Evolutionary conservation across 2,329 filamentous ascomycete genomes (phyloP), one percentile per base, ranked within the genome.

Genomic region (Fusarium udum): DNA sequence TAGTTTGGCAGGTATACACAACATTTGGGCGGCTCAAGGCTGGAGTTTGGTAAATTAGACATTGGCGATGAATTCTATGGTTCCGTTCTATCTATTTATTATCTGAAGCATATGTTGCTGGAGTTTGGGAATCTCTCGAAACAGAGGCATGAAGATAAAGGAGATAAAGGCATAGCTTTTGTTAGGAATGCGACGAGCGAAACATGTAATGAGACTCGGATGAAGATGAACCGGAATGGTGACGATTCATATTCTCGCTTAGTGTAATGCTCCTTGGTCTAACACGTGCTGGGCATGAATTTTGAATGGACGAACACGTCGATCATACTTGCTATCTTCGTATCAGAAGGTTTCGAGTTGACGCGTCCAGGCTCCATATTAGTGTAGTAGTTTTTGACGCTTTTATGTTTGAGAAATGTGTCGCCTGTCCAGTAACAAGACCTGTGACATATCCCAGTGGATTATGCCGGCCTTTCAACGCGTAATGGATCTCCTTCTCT

Each of bases 141-240:
- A 73, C 58, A 31, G 45, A 34, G 55, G 31, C 34, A 32, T n/a
- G 31, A 51, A 60, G 67, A 67, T 31, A 39, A 42, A 16, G 43
- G 32, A 60, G 67, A 67, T 31, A 39, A 42, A 16, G 43, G 32
- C 31, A 43, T 51, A n/a, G n/a, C n/a, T 49, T 28, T 32, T 40
- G 39, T 45, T 20, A 45, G 39, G 43, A 59, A 71, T 63, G 63
- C 42, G 39, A 63, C 22, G 31, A 57, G 34, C 57, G 66, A 73
- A 73, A 73, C 70, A 34, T 53, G 43, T 37, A 62, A 55, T 71
- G 71, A 71, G 66, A 73, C 70, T 60, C 70, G 71, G 70, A 73
- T 63, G 37, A 67, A 37, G 34, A 40, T 40, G 66, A 63, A 61
- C 70, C 70, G 70, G 61, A 71, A 63, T 51, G 52, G 42, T 40